These are phyloP conservation scores for Phialophora tarda DNA, from an alignment of 2,329 filamentous ascomycete species.

Conservation along the genomic window DNA sequence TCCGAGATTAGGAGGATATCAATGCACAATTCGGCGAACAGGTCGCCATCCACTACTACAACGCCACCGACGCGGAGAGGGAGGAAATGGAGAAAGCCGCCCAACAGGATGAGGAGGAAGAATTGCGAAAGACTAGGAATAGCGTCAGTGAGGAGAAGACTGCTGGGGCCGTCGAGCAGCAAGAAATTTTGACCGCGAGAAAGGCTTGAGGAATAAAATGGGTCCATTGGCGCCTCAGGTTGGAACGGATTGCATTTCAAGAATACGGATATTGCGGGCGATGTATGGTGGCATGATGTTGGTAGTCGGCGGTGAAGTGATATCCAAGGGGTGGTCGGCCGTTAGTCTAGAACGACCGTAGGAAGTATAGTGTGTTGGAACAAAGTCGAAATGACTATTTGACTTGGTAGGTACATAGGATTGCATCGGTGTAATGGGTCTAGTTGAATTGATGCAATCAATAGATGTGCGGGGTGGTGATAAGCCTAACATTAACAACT, in stretches of 20 bases:
- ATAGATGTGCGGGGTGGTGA: too few relatives aligned
- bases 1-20: constrained; percentile 44
- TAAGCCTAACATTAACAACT: too few relatives aligned
- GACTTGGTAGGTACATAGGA: too few relatives aligned
- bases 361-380: too few relatives aligned
- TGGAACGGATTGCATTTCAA: background rate
- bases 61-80: constrained; percentile 42
- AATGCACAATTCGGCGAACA: constrained; percentile 46
- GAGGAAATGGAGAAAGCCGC: constrained; percentile 37
- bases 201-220: background rate
- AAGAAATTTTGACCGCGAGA: constrained; percentile 7
- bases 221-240: background rate
- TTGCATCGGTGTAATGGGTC: too few relatives aligned
- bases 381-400: too few relatives aligned
- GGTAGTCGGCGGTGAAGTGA: too few relatives aligned
- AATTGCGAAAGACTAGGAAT: constrained; percentile 2
- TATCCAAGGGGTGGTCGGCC: too few relatives aligned
- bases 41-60: constrained; percentile 42
- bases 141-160: constrained; percentile 19
- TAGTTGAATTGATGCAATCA: too few relatives aligned
- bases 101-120: constrained; percentile 25
- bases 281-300: background rate
- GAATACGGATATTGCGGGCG: background rate
- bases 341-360: too few relatives aligned
- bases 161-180: constrained; percentile 9